Evolutionary conservation across 2,329 filamentous ascomycete genomes (phyloP).

Genomic region (Diaporthe capsici): DNA sequence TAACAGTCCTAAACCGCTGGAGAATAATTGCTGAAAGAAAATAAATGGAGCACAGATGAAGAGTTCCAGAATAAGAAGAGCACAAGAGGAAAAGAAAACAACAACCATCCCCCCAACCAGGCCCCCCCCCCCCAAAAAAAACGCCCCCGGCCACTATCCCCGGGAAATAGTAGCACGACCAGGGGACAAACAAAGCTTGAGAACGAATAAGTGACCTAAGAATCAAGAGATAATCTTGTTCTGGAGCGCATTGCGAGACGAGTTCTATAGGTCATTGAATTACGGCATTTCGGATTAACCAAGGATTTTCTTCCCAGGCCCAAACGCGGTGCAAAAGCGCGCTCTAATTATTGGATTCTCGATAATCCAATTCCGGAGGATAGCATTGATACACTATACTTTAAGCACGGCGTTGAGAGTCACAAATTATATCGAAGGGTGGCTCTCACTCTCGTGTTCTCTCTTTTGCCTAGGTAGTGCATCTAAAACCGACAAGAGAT

Average conservation of each 20-base stretch:
- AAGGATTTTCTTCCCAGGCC: too few relatives aligned
- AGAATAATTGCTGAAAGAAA: accelerated
- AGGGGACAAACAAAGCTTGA: too few relatives aligned
- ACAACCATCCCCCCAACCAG: neutral
- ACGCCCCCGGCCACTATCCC: too few relatives aligned
- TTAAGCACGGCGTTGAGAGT: neutral
- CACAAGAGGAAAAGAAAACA: neutral
- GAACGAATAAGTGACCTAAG: too few relatives aligned
- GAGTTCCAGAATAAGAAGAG: neutral
- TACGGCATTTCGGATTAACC: neutral
- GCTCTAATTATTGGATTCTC: too few relatives aligned
- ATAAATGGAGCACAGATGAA: neutral
- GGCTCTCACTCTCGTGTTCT: neutral
- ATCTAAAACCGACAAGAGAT: neutral
- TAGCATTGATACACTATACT: neutral
- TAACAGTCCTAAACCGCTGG: neutral
- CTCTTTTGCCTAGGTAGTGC: neutral
- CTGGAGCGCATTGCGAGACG: too few relatives aligned
- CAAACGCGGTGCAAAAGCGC: neutral
- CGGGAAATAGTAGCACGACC: too few relatives aligned
- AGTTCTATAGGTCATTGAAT: neutral
- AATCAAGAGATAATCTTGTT: too few relatives aligned
- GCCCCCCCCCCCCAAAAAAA: too few relatives aligned
- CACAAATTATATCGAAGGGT: neutral
- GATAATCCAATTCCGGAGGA: neutral